Conservation (phyloP, 2,329 filamentous ascomycete species). For the Pseudogymnoascus pannorum region DNA sequence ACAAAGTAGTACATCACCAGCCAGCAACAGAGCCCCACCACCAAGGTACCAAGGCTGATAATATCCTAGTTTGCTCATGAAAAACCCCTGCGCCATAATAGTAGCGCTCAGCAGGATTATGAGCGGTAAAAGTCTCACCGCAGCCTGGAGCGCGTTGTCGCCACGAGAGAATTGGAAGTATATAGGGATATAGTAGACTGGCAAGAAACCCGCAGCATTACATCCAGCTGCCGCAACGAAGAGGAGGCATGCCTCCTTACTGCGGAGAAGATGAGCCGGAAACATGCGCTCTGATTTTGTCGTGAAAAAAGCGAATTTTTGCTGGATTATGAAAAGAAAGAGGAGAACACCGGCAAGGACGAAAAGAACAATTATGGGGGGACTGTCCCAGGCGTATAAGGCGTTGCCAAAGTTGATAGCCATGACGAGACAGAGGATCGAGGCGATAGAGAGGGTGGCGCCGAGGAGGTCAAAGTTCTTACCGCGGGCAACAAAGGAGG, state of each 20-base stretch:
- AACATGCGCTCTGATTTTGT: conserved; percentile 16
- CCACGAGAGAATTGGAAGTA: conserved; percentile 42
- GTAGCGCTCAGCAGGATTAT: conserved; percentile 32
- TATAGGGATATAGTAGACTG: conserved; percentile 39
- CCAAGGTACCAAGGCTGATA: conserved; percentile 36
- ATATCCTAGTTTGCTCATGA: conserved; percentile 31
- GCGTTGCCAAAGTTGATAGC: conserved; percentile 24
- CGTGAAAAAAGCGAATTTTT: conserved; percentile 20
- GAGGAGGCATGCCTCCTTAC: conserved; percentile 17
- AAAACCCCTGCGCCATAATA: conserved; percentile 31
- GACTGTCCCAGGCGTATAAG: conserved; percentile 21
- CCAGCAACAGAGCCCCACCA: conserved; percentile 29
- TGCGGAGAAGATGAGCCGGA: conserved; percentile 18
- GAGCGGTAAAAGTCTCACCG: conserved; percentile 35
- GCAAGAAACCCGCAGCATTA: conserved; percentile 40
- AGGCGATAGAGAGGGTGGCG: conserved; percentile 23
- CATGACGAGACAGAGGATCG: conserved; percentile 22
- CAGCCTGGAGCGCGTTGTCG: conserved; percentile 37
- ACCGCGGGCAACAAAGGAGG: not conserved
- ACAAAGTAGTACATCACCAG: conserved; percentile 33
- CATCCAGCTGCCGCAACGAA: conserved; percentile 38
- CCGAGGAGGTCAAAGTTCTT: conserved; percentile 31
- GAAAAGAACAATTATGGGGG: conserved; percentile 21
- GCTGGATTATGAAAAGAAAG: conserved; percentile 11
- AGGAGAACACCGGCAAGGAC: conserved; percentile 36